Base-by-base conservation (phyloP, 148 eudicot genomes). In the Hydrangea macrophylla region DNA sequence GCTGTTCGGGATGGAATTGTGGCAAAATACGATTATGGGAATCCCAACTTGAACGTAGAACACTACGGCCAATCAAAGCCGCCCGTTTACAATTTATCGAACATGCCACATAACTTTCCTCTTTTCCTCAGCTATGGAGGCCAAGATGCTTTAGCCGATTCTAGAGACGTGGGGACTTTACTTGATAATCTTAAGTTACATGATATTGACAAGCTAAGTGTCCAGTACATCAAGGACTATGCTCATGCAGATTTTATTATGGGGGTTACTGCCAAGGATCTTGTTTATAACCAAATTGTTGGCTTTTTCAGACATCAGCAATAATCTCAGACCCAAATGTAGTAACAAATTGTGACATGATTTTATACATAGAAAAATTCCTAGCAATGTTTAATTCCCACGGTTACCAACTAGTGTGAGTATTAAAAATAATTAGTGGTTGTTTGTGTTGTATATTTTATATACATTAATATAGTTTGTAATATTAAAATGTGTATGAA, bases 201-300 rank as follows among this genome's bases (percentile, higher is more conserved):
- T 54, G 86, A 87, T 35, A 75, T 53, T 3, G 86, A 85, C 59
- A 87, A 90, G 81, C 73, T 90, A 0, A 65, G 73, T 13, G 75
- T 87, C 15, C 88, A 83, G 39, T 85, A 74, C 28, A 69, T 87
- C 64, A 71, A 87, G 74, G 85, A 87, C 45, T 90, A 75, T 68
- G 96, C 90, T 67, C 96, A 90, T 70, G 82, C 82, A 0, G 96
- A 90, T 56, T 90, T 90, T 78, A 81, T 90, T 5, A 78, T 87
- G 81, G 96, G 85, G 30, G 54, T 75, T 1, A 83, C 71, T 45
- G 92, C 96, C 8, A 90, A 87, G 61, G 78, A 78, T 60, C 32
- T 87, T 20, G 92, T 90, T 24, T 90, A 85, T 58, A 73, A 70
- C 70, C 69, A 68, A 36, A 57, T 87, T 17, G 48, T 90, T 42